A percentile compares a stretch with the other conserved stretches of the same genome.
Conservation (phyloP, 805 yeast species). For the Clavispora phyllophila region DNA sequence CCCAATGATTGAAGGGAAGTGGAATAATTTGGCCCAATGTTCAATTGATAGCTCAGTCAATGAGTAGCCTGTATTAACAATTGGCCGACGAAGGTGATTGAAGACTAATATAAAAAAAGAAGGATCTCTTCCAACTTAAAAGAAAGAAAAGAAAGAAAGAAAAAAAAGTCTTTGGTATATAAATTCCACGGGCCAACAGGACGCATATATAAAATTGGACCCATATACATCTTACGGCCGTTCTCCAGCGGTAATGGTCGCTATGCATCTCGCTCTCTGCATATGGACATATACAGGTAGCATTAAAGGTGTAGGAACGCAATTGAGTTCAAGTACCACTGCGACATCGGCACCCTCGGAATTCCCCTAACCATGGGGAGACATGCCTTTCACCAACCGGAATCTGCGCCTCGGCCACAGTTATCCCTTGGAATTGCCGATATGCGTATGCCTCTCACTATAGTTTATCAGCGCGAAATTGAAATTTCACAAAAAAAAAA, state of each 20-base stretch:
- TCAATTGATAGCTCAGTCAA: constrained; percentile 1
- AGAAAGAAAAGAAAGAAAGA: constrained; percentile 3
- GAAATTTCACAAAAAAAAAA: too few relatives aligned
- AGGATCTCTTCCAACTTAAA: background rate
- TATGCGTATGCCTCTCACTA: background rate
- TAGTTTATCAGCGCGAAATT: background rate
- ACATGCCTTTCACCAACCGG: background rate
- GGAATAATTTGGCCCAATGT: background rate
- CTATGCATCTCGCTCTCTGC: constrained; percentile 1
- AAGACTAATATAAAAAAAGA: background rate
- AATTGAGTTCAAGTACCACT: background rate
- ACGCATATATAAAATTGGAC: background rate
- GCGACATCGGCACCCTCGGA: constrained; percentile 1
- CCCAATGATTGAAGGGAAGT: constrained; percentile 1
- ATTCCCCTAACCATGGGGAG: background rate
- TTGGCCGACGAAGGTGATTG: background rate
- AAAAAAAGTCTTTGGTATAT: background rate
- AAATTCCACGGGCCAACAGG: constrained; percentile 1
- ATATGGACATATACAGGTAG: background rate
- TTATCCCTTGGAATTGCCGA: background rate
- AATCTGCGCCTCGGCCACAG: background rate
- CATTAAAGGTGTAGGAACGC: background rate
- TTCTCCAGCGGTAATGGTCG: background rate
- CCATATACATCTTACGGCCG: constrained; percentile 1
- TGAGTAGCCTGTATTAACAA: background rate